phyloP scores from a whole-genome alignment of 257 asterid species.

The Jacaranda copaia region DNA sequence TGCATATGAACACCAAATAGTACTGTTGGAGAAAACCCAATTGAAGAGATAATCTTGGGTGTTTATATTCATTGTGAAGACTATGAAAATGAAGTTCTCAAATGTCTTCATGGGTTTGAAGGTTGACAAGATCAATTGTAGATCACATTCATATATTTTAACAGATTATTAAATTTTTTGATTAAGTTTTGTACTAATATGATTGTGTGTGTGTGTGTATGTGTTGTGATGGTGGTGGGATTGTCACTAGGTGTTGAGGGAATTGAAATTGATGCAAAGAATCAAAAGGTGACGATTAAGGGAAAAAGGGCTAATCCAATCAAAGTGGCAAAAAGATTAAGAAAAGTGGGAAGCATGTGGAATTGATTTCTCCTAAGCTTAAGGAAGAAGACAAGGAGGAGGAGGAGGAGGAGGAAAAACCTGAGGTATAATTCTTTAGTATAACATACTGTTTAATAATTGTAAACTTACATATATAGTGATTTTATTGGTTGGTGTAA shows the following conservation, averaged over 20 bases:
- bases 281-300: conserved; percentile 58
- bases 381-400: conserved; percentile 40
- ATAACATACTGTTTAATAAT: too few species aligned
- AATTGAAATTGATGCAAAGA: conserved; percentile 58
- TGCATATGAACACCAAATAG: conserved; percentile 25
- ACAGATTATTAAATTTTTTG: too few species aligned
- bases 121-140: conserved; percentile 50
- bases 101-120: conserved; percentile 50
- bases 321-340: conserved; percentile 59
- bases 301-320: conserved; percentile 66
- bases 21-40: too few species aligned
- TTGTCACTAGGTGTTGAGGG: conserved; percentile 73
- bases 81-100: conserved; percentile 48
- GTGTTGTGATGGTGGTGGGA: too few species aligned
- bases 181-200: too few species aligned
- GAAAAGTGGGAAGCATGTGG: conserved; percentile 68
- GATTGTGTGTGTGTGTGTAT: too few species aligned
- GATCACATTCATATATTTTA: too few species aligned
- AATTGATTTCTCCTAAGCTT: conserved; percentile 59
- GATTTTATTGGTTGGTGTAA: too few species aligned
- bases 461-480: too few species aligned
- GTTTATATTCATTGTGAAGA: conserved; percentile 69
- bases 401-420: conserved; percentile 43
- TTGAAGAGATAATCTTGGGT: conserved; percentile 48
- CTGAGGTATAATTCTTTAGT: too few species aligned